These are phyloP conservation scores for Nicotiana attenuata DNA, from an alignment of 257 asterid genomes.

Conservation along the genomic window DNA sequence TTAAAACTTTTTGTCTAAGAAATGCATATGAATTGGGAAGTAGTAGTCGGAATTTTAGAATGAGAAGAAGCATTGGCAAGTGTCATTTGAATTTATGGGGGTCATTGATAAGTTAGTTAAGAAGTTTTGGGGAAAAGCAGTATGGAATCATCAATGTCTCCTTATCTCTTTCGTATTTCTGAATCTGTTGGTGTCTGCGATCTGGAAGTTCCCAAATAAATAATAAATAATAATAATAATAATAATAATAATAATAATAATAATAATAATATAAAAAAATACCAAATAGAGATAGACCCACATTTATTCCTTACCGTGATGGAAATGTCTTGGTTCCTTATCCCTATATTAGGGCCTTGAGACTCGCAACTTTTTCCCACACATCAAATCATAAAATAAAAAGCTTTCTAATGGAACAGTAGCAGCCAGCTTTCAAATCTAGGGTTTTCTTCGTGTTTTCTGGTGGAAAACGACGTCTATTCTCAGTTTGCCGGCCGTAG, in stretches of 20 bases:
- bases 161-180: neutral
- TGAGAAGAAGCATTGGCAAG: neutral
- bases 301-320: constrained; percentile 3
- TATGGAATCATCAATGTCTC: neutral
- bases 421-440: neutral
- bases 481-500: neutral
- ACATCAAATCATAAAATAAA: neutral
- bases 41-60: too few relatives aligned
- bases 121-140: neutral
- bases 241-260: neutral
- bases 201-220: neutral
- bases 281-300: neutral
- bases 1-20: too few relatives aligned
- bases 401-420: neutral
- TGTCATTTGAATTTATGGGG: neutral
- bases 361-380: neutral
- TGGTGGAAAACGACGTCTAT: neutral
- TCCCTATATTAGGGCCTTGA: neutral
- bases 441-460: neutral
- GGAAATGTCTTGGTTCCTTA: neutral
- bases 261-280: neutral
- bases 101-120: neutral
- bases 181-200: neutral
- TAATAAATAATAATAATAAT: neutral
- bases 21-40: too few relatives aligned